Conservation (phyloP, 768 basidiomycete species). For the Termitomyces sp. region DNA sequence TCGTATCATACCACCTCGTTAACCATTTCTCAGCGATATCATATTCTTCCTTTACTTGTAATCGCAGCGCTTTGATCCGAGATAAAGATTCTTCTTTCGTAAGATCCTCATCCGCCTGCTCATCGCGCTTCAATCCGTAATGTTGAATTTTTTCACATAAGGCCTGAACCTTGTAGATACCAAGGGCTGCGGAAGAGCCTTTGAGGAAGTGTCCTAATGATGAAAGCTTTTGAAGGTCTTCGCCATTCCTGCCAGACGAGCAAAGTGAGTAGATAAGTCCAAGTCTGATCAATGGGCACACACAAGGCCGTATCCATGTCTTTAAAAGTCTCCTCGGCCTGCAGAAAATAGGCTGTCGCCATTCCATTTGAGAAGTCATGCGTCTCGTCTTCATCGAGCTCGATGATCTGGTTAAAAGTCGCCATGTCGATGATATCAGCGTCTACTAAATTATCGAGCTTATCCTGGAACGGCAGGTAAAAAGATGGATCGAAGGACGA, state of each 20-base stretch:
- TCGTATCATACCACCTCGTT: constrained; percentile 38
- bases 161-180: constrained; percentile 73
- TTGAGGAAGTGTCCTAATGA: constrained; percentile 92
- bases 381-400: constrained; percentile 75
- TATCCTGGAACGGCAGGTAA: constrained; percentile 7
- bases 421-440: constrained; percentile 66
- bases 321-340: constrained; percentile 72
- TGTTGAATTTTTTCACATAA: constrained; percentile 93
- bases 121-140: constrained; percentile 69
- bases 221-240: constrained; percentile 66
- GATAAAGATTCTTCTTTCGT: constrained; percentile 46
- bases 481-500: background rate
- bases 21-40: constrained; percentile 66
- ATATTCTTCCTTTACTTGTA: constrained; percentile 65
- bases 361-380: constrained; percentile 77
- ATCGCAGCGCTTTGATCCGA: constrained; percentile 54
- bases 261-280: background rate
- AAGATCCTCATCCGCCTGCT: constrained; percentile 41
- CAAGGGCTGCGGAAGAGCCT: constrained; percentile 93
- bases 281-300: constrained; percentile 29
- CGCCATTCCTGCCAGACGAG: constrained; percentile 37
- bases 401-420: constrained; percentile 82
- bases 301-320: constrained; percentile 80
- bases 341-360: constrained; percentile 76
- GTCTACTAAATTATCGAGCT: background rate